Percentiles rank a stretch among this genome's conserved stretches.
phyloP scores from a whole-genome alignment of 2,329 filamentous ascomycete species.

The Colletotrichum agaves region DNA sequence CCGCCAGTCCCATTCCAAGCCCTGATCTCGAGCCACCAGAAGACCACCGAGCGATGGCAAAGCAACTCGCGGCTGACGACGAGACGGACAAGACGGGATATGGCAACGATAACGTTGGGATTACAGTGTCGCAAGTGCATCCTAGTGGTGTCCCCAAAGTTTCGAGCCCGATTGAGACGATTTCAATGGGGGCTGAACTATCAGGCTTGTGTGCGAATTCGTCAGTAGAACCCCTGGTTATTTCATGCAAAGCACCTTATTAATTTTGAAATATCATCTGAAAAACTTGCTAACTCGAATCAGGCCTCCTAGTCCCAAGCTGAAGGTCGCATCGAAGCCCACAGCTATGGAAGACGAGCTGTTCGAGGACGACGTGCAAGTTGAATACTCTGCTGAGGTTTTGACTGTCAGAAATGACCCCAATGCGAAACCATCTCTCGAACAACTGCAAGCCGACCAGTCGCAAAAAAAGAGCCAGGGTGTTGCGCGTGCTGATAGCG shows the following conservation, averaged over 20 bases:
- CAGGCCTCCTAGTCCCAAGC: conserved; percentile 44
- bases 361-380: conserved; percentile 53
- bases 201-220: not conserved
- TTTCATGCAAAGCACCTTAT: conserved; percentile 15
- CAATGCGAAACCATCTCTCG: conserved; percentile 53
- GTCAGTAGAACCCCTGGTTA: conserved; percentile 28
- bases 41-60: not conserved
- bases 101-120: conserved; percentile 1
- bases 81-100: not conserved
- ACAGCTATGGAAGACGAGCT: conserved; percentile 60
- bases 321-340: conserved; percentile 60
- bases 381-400: conserved; percentile 50
- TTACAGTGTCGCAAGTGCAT: conserved; percentile 9
- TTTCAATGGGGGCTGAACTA: conserved; percentile 5
- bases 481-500: conserved; percentile 59
- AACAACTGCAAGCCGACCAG: conserved; percentile 38
- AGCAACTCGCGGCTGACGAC: not conserved
- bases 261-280: conserved; percentile 35
- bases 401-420: conserved; percentile 55
- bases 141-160: not conserved
- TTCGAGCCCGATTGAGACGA: conserved; percentile 24
- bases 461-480: conserved; percentile 40
- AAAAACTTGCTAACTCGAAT: conserved; percentile 48
- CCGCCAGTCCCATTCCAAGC: conserved; percentile 61
- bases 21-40: conserved; percentile 40